Conservation (phyloP, 2,329 filamentous ascomycete genomes). For the Nigrograna mackinnonii region DNA sequence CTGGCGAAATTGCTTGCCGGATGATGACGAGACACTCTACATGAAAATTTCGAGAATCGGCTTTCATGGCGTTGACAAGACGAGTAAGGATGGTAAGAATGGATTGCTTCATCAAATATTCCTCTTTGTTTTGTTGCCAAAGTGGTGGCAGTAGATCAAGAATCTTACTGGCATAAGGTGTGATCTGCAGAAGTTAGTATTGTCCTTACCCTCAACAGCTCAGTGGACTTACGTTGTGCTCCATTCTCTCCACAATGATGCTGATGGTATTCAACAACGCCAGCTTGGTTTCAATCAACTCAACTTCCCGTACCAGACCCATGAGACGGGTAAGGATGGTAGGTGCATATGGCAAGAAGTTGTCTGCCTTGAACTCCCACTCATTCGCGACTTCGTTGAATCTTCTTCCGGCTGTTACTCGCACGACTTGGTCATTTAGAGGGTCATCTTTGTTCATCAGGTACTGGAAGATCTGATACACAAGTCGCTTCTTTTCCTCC, state of each 20-base stretch:
- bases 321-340: constrained; percentile 75
- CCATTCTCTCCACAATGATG: constrained; percentile 78
- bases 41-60: constrained; percentile 78
- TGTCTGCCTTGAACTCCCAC: constrained; percentile 74
- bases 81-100: constrained; percentile 85
- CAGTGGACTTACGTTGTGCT: constrained; percentile 61
- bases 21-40: constrained; percentile 81
- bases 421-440: constrained; percentile 87
- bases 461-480: constrained; percentile 89
- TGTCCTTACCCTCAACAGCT: neutral
- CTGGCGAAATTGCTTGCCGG: constrained; percentile 74
- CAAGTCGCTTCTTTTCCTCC: constrained; percentile 67
- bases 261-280: constrained; percentile 86
- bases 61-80: constrained; percentile 83
- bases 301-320: constrained; percentile 76
- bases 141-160: constrained; percentile 78
- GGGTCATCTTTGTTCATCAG: constrained; percentile 77
- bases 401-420: constrained; percentile 86
- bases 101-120: constrained; percentile 91
- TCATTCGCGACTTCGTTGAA: constrained; percentile 81
- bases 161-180: constrained; percentile 75
- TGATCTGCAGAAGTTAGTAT: constrained; percentile 49
- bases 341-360: constrained; percentile 77
- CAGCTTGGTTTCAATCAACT: constrained; percentile 86
- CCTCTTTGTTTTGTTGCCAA: constrained; percentile 84